Conservation (phyloP, 1,284 basidiomycete genomes). For the Chalciporus sp. region DNA sequence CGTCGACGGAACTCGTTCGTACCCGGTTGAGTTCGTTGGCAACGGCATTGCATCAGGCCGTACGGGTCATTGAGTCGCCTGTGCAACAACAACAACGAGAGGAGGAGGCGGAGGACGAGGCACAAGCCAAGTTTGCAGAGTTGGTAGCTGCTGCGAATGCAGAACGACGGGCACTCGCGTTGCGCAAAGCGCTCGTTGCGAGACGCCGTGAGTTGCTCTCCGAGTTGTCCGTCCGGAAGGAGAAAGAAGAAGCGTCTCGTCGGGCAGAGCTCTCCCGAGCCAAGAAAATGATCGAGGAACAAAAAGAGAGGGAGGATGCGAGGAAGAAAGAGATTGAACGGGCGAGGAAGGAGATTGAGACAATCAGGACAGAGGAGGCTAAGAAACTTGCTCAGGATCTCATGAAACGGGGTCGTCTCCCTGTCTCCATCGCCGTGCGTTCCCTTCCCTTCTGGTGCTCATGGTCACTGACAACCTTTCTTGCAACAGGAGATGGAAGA, state of each 20-base stretch:
- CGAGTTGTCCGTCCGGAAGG: slow-evolving; percentile 84
- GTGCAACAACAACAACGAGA: slow-evolving; percentile 21
- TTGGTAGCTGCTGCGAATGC: slow-evolving; percentile 63
- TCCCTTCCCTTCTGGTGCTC: neutral
- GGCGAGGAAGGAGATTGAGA: slow-evolving; percentile 82
- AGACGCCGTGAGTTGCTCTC: slow-evolving; percentile 87
- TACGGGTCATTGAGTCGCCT: slow-evolving; percentile 52
- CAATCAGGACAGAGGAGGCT: slow-evolving; percentile 83
- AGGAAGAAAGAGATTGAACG: slow-evolving; percentile 78
- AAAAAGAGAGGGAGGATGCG: slow-evolving; percentile 68
- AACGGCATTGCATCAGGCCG: slow-evolving; percentile 69
- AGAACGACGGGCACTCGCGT: slow-evolving; percentile 76
- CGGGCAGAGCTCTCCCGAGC: slow-evolving; percentile 73
- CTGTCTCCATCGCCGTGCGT: slow-evolving; percentile 80
- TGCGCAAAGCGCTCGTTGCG: slow-evolving; percentile 83
- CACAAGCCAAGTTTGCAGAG: slow-evolving; percentile 53
- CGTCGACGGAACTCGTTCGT: slow-evolving; percentile 68
- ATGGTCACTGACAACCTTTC: slow-evolving; percentile 9
- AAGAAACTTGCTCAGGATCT: slow-evolving; percentile 88
- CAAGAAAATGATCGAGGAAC: slow-evolving; percentile 77
- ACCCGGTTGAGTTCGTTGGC: slow-evolving; percentile 81
- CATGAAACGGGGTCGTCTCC: slow-evolving; percentile 84
- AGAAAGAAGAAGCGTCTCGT: slow-evolving; percentile 87
- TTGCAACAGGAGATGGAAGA: slow-evolving; percentile 71
- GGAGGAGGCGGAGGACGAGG: slow-evolving; percentile 52